A percentile compares a stretch with the other conserved stretches of the same genome.
Evolutionary conservation across 345 rosid genomes (phyloP).

Genomic region (Salix exigua): DNA sequence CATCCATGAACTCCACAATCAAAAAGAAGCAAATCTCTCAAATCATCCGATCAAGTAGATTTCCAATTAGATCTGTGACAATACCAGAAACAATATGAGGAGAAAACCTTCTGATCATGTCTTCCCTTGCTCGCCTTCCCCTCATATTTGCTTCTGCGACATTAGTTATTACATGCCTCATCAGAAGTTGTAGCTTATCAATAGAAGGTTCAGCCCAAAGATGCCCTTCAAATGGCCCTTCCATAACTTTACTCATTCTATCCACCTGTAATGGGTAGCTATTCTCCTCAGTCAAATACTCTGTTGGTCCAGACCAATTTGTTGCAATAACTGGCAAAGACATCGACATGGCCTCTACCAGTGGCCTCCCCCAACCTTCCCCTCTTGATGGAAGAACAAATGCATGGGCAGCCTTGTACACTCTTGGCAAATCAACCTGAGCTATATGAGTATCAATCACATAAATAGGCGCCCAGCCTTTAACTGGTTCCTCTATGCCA

Average conservation of each 20-base stretch:
- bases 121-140: conserved; percentile 64
- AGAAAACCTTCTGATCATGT: conserved; percentile 68
- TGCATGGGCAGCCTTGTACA: conserved; percentile 73
- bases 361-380: conserved; percentile 84
- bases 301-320: conserved; percentile 81
- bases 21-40: background rate
- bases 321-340: conserved; percentile 73
- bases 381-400: conserved; percentile 85
- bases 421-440: conserved; percentile 61
- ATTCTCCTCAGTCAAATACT: conserved; percentile 66
- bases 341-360: conserved; percentile 92
- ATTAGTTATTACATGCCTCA: conserved; percentile 56
- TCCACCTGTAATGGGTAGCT: conserved; percentile 64
- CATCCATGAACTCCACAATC: background rate
- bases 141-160: conserved; percentile 49
- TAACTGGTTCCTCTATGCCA: conserved; percentile 32
- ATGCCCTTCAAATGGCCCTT: conserved; percentile 81
- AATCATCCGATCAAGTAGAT: conserved; percentile 22
- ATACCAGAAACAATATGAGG: conserved; percentile 62
- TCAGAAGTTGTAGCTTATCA: conserved; percentile 46
- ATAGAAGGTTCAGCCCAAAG: conserved; percentile 76
- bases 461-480: conserved; percentile 51
- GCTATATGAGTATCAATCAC: conserved; percentile 66
- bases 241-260: conserved; percentile 55
- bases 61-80: conserved; percentile 43